Evolutionary conservation across 1,284 basidiomycete genomes (phyloP).

Genomic region (Trichosporon coremiiforme): DNA sequence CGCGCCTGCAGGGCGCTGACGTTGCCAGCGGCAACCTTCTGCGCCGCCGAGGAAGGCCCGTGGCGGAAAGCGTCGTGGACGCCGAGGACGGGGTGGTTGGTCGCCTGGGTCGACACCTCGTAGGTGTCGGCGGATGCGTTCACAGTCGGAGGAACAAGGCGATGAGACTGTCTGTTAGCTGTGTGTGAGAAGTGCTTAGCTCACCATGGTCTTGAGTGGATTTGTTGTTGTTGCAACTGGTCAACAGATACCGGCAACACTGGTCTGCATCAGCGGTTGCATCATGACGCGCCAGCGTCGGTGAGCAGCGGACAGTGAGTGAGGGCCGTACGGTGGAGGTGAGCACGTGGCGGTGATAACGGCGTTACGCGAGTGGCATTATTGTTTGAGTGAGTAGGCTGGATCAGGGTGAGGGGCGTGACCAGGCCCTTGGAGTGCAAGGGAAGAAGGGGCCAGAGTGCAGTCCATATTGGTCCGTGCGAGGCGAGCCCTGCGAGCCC

Average conservation of each 20-base stretch:
- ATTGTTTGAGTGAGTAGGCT: background rate
- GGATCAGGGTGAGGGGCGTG: conserved; percentile 1
- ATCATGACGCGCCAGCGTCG: conserved; percentile 24
- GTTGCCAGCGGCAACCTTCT: conserved; percentile 42
- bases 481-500: background rate
- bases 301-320: background rate
- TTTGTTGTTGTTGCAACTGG: conserved; percentile 22
- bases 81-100: conserved; percentile 50
- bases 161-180: conserved; percentile 41
- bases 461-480: background rate
- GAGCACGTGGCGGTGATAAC: conserved; percentile 18
- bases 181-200: background rate
- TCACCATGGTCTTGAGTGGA: conserved; percentile 34
- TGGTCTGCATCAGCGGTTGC: background rate
- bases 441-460: background rate
- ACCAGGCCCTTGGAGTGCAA: background rate
- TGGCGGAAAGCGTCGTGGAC: conserved; percentile 53
- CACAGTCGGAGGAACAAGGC: conserved; percentile 48
- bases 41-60: conserved; percentile 48
- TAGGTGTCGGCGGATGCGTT: conserved; percentile 45
- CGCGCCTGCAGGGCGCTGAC: conserved; percentile 50
- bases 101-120: conserved; percentile 49
- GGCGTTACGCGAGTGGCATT: conserved; percentile 11
- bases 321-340: background rate
- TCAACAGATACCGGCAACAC: background rate